phyloP scores from a whole-genome alignment of 1,139 yeast genomes.

The Taphrina pruni region DNA sequence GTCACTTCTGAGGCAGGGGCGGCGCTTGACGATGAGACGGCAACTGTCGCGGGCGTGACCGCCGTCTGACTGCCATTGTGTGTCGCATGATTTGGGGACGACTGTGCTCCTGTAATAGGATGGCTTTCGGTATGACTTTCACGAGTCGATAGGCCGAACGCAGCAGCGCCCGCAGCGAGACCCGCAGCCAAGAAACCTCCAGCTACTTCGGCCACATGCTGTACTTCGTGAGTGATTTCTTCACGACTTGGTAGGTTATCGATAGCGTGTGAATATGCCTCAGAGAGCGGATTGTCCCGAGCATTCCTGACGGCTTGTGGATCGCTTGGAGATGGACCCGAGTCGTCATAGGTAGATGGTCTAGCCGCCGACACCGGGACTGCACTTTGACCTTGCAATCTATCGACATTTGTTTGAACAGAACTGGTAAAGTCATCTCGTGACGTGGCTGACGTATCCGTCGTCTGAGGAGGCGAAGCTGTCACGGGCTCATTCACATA shows the following conservation, averaged over 20 bases:
- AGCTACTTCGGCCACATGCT: slow-evolving; percentile 27
- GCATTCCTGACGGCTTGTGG: slow-evolving; percentile 28
- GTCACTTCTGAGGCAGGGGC: too few relatives aligned
- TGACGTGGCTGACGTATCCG: not conserved
- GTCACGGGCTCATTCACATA: slow-evolving; percentile 15
- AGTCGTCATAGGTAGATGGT: slow-evolving; percentile 11
- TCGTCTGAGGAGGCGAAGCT: not conserved
- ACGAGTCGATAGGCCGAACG: slow-evolving; percentile 11
- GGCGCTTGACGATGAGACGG: not conserved
- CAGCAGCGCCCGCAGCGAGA: slow-evolving; percentile 27
- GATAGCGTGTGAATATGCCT: not conserved
- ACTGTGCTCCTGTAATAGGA: slow-evolving; percentile 12
- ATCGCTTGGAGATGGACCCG: slow-evolving; percentile 29
- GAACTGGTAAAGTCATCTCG: slow-evolving; percentile 5
- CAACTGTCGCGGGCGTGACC: not conserved
- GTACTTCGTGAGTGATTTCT: slow-evolving; percentile 20
- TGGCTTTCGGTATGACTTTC: slow-evolving; percentile 3
- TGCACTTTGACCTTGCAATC: not conserved
- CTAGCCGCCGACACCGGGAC: not conserved
- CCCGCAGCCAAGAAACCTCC: slow-evolving; percentile 25
- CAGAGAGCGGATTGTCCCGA: slow-evolving; percentile 20
- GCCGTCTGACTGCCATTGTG: not conserved
- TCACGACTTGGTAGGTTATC: slow-evolving; percentile 11
- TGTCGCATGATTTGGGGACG: not conserved
- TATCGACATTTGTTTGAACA: slow-evolving; percentile 5